Base-by-base conservation (phyloP, 2,329 filamentous ascomycete genomes). In the Aspergillus tamarii region DNA sequence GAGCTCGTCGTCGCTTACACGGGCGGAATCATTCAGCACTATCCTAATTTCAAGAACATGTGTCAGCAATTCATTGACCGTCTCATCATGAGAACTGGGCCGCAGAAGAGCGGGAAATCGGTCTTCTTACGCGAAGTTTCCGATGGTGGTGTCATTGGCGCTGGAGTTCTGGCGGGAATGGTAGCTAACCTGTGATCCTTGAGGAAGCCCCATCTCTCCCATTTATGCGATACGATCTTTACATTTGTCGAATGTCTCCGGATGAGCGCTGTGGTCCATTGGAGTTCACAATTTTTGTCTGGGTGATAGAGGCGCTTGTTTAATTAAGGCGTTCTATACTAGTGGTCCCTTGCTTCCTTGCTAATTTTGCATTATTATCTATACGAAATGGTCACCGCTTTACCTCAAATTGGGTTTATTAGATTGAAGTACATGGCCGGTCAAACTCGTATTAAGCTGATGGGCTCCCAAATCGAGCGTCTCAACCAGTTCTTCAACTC, bases 1-100 rank as follows among this genome's bases (percentile, higher is more conserved):
- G 89, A 92, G 69, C 76, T 94, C 34, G 88, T 92, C 1, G 89
- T 94, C 26, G 91, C 91, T 1, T 94, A 92, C 73, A 93, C 91
- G 0, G 91, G 91, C 36, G 90, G 91, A 8, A 93, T 91, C 72
- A 94, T 94, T 64, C 86, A 88, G n/a, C 88, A 91, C 71, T 93
- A 93, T 71, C 91, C 91, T 55, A 85, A 91, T 69, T 93, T 92
- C 76, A 81, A 91, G 48, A 78, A 81, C 52, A 89, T 90, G 70
- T 92, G 89, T 67, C 90, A 93, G 75, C 72, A 78, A 16, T 91
- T 91, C 72, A 83, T 94, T 57, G 88, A 92, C 64, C 77, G 79
- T 5, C 74, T 86, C 16, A 80, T 85, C 23, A 80, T 81, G 78
- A 73, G 78, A 39, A 80, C 78, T 23, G 78, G 79, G 23, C 79